Base-by-base conservation (phyloP, 345 rosid genomes). In the Psidium friedrichsthalianum region DNA sequence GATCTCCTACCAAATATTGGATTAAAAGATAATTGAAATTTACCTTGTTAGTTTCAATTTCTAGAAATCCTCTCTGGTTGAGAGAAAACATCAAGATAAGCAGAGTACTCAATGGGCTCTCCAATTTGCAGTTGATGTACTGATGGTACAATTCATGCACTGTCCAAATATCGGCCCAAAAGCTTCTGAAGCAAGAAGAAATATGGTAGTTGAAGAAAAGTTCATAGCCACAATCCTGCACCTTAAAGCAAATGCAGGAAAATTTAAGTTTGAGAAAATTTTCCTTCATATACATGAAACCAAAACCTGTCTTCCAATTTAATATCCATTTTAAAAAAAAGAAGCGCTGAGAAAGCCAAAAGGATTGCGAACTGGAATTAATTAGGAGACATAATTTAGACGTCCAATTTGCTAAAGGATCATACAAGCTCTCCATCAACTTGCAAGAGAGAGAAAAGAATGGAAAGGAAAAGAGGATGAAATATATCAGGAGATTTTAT, bases 131-230 rank as follows among this genome's bases (percentile, higher is more conserved):
- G 90, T 98, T 96, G 87, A 94, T 91, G 85, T 93, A 96, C 85
- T 90, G 96, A 89, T 95, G 89, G 92, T 91, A 96, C 90, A 98
- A 86, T 87, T 96, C 99, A 85, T 96, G 99, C 93, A 98, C n/a
- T 83, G 90, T 98, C 99, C 56, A 96, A 87, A 89, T 94, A 94
- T 59, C 95, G 94, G 59, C 98, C 99, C 84, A 84, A 84, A 11
- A 98, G 96, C 93, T 98, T 99, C 99, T 98, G 93, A 86, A 83
- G 84, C 14, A 1, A 21, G 24, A 69, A 69, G 47, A 69, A 69
- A 69, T 69, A 84, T 20, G 80, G 36, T 69, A 69, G 47, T 44
- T 69, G 25, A 84, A 13, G 57, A 82, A 86, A 44, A 86, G 18
- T 54, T 69, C 22, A 54, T 10, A 83, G 83, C 21, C n/a, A 84